phyloP scores from a whole-genome alignment of 495 filamentous ascomycete species.

The Amniculicola lignicola region DNA sequence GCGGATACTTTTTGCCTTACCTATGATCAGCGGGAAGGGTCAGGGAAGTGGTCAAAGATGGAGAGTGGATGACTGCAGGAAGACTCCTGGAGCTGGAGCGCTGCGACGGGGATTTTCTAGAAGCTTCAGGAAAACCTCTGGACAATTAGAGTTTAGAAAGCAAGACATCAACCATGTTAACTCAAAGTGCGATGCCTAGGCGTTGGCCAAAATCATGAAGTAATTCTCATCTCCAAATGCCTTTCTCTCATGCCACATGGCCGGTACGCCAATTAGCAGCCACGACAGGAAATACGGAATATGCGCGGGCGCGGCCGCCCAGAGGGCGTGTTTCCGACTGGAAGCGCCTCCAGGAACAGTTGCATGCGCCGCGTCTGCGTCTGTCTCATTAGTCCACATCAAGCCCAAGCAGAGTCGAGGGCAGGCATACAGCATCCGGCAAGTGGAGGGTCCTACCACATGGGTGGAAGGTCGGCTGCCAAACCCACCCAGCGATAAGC shows the following conservation, averaged over 20 bases:
- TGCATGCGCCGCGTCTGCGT: constrained; percentile 22
- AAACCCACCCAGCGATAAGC: too few relatives aligned
- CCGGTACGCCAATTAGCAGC: neutral
- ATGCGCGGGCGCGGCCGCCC: neutral
- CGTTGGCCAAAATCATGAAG: constrained; percentile 25
- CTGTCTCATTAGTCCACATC: neutral
- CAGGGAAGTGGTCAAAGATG: neutral
- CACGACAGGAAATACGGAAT: neutral
- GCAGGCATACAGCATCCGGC: neutral
- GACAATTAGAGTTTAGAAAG: too few relatives aligned
- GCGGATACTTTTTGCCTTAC: constrained; percentile 9
- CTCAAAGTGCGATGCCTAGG: neutral
- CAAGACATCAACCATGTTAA: too few relatives aligned
- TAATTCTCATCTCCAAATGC: constrained; percentile 8
- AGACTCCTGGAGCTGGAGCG: neutral
- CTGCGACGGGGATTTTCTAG: neutral
- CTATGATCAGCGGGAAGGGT: constrained; percentile 2
- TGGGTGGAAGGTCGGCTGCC: too few relatives aligned
- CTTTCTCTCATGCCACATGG: constrained; percentile 1
- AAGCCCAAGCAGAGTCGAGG: neutral
- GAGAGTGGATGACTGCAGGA: neutral
- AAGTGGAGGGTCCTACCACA: too few relatives aligned
- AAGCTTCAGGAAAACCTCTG: neutral
- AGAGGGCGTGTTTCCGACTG: neutral
- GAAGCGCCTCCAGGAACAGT: neutral